Base-by-base conservation (phyloP, 208 protist species). In the Naegleria lovaniensis region DNA sequence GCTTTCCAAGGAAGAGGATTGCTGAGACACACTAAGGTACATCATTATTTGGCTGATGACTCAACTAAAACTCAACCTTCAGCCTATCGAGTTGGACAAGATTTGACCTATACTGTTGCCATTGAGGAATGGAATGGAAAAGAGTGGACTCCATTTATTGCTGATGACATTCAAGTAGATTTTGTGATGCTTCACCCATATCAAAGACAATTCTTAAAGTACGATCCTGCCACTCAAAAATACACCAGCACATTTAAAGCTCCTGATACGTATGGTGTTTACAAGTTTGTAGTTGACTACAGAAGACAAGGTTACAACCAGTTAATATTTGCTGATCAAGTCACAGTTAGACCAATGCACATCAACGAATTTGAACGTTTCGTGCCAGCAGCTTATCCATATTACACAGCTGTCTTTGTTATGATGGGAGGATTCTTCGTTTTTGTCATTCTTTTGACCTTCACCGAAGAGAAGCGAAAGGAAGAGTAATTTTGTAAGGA, bases 191-290 rank as follows among this genome's bases (percentile, higher is more conserved):
- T 97, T 22, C 93, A 96, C 91, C 95, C 95, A 83, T 96, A 95
- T 83, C 36, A 96, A 38, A 91, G 95, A 79, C 59, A 88, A 29
- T 85, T 79, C 40, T 90, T 97, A 25, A 92, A 94, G 89, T 85
- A 55, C 33, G 59, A 93, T 83, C 5, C 25, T 16, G 39, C 15
- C 29, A 51, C 93, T 9, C 95, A 94, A 85, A 11, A 90, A 3
- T 96, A 95, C 84, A 25, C 36, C 3, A 83, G 86, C 25, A 51
- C n/a, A 25, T 93, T 97, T 85, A 88, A 90, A 33, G 75, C 95
- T 7, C 95, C 95, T 84, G 95, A 97, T 85, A 93, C 96, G 43
- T 97, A 96, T 91, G 95, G 95, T 83, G 92, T 96, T 43, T 97
- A 95, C 92, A 96, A 95, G 36, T 96, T 97, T 91, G 48, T 91